Evolutionary conservation across 2,329 filamentous ascomycete genomes (phyloP).

Genomic region (Ampelomyces quisqualis): DNA sequence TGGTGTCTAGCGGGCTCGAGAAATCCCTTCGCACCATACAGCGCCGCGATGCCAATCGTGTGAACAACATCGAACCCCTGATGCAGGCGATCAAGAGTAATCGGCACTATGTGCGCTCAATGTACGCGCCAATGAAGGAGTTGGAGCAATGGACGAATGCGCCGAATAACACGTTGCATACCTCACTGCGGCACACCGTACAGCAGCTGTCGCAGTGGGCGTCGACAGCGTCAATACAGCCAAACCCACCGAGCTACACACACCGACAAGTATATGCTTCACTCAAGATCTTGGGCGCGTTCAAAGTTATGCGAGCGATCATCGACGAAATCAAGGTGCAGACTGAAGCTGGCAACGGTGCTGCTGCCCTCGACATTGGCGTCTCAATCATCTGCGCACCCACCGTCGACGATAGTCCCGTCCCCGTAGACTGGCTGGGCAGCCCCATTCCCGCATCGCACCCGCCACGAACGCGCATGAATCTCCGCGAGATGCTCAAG

Average conservation of each 20-base stretch:
- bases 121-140: constrained; percentile 64
- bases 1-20: constrained; percentile 69
- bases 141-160: constrained; percentile 66
- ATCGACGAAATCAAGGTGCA: constrained; percentile 68
- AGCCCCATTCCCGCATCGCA: constrained; percentile 29
- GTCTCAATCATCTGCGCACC: constrained; percentile 70
- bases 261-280: constrained; percentile 68
- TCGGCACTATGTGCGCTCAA: constrained; percentile 61
- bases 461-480: constrained; percentile 47
- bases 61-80: constrained; percentile 67
- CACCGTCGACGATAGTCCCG: constrained; percentile 42
- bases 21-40: constrained; percentile 67
- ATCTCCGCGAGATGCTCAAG: constrained; percentile 62
- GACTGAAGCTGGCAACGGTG: constrained; percentile 59
- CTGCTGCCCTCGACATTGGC: constrained; percentile 67
- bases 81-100: constrained; percentile 63
- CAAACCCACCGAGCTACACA: constrained; percentile 65
- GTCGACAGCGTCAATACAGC: constrained; percentile 51
- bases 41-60: constrained; percentile 64
- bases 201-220: constrained; percentile 68
- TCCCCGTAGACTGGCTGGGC: constrained; percentile 38
- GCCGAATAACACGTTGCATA: constrained; percentile 57
- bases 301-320: constrained; percentile 61
- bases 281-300: constrained; percentile 62
- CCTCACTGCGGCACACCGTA: constrained; percentile 61